phyloP scores from a whole-genome alignment of 2,329 filamentous ascomycete genomes.

The Penicillium sp. region DNA sequence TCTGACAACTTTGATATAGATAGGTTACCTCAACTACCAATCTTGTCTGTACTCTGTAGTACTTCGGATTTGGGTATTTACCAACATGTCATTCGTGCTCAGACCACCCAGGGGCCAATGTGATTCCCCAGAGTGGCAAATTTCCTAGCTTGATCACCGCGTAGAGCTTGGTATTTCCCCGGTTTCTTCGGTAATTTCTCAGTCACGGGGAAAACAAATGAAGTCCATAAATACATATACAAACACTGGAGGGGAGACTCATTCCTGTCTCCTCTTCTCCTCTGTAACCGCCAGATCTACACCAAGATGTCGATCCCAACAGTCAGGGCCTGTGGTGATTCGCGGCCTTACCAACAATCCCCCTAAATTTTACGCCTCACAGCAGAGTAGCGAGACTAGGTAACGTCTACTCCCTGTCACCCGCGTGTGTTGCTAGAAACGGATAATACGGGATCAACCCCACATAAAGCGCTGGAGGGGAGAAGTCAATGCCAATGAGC shows the following conservation, averaged over 20 bases:
- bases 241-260: background rate
- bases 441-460: too few species aligned
- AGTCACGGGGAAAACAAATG: background rate
- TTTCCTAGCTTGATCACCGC: background rate
- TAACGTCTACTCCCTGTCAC: slow-evolving; percentile 5
- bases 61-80: background rate
- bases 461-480: background rate
- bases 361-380: slow-evolving; percentile 2
- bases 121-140: slow-evolving; percentile 7
- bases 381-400: background rate
- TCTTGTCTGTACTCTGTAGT: background rate
- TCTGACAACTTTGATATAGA: background rate
- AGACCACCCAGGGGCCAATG: slow-evolving; percentile 1
- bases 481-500: background rate
- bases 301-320: background rate
- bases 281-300: background rate
- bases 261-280: background rate
- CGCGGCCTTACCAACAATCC: background rate
- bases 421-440: slow-evolving; percentile 17
- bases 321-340: background rate
- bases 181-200: background rate
- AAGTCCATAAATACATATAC: background rate
- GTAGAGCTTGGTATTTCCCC: slow-evolving; percentile 1
- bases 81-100: background rate
- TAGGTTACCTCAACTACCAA: too few species aligned